Evolutionary conservation across 2,329 filamentous ascomycete genomes (phyloP), one percentile per base, ranked within the genome.

Genomic region (Calonectria hawksworthii): DNA sequence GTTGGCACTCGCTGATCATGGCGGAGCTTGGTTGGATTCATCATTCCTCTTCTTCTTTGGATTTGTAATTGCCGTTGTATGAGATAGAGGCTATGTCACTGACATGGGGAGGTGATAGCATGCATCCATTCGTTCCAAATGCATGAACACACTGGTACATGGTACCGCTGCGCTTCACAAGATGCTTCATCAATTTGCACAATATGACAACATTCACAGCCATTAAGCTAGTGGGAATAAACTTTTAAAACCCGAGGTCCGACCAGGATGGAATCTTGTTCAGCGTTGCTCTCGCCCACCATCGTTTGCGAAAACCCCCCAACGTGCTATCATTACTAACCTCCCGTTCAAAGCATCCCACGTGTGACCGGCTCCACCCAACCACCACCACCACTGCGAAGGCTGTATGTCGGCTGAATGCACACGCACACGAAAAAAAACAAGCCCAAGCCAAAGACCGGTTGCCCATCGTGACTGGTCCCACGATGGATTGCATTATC

Each of bases 321-420:
- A 68, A 47, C 14, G 23, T 59, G 36, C 30, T 54, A 63, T 72
- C 70, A 61, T 72, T 61, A 64, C 26, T 41, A 51, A 67, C 28
- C 66, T 68, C 51, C 66, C 66, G 66, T 59, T n/a, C 66, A 59
- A 61, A 59, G 38, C 34, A 68, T 68, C 66, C 66, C 66, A 61
- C 66, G 64, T 64, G 65, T 73, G 65, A 41, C 44, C n/a, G 44
- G 28, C 52, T 56, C 32, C 63, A 56, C 51, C 34, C 38, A 30
- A 21, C 30, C 41, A 36, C 34, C 64, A 44, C 47, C 47, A 51
- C 44, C 59, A 38, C 23, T 30, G n/a, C 28, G 10, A 23, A 50
- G 61, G 61, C 61, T 65, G 61, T 65, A 65, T 65, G 61, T 65
- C 61, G 61, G 61, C 41, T 65, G 61, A 65, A 47, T 65, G 61